Conservation (phyloP, 73 alveolate species). For the Paramecium sexaurelia region DNA sequence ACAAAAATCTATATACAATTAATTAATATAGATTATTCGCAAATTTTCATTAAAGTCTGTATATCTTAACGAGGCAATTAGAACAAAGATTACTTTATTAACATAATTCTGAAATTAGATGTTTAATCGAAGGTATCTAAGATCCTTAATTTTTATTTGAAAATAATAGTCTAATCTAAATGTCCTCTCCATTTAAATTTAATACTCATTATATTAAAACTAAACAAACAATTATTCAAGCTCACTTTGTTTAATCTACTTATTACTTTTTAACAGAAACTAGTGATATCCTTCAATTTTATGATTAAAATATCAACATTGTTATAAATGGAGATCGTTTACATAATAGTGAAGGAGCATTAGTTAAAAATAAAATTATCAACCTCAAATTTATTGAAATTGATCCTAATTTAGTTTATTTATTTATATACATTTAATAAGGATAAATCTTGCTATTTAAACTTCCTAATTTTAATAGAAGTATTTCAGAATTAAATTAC, state of each 20-base stretch:
- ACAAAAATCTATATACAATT: not conserved
- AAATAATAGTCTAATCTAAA: not conserved
- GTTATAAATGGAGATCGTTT: not conserved
- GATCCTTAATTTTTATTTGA: conserved; percentile 23
- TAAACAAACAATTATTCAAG: not conserved
- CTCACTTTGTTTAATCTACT: not conserved
- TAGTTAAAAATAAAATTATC: not conserved
- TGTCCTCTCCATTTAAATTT: not conserved
- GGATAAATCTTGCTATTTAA: not conserved
- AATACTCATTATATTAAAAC: not conserved
- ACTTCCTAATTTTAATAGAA: conserved; percentile 11
- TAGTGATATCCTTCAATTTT: not conserved
- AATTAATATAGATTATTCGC: not conserved
- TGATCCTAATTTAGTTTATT: not conserved
- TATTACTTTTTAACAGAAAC: conserved; percentile 6
- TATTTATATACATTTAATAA: not conserved
- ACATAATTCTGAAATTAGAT: not conserved
- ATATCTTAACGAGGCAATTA: not conserved
- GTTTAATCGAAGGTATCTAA: not conserved
- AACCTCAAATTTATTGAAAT: not conserved
- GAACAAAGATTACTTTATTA: not conserved
- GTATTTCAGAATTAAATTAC: not conserved
- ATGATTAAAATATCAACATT: not conserved
- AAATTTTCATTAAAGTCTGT: not conserved
- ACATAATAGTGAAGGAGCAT: not conserved